Evolutionary conservation across 2,329 filamentous ascomycete genomes (phyloP), one percentile per base, ranked within the genome.

Genomic region (Talaromyces verruculosus): DNA sequence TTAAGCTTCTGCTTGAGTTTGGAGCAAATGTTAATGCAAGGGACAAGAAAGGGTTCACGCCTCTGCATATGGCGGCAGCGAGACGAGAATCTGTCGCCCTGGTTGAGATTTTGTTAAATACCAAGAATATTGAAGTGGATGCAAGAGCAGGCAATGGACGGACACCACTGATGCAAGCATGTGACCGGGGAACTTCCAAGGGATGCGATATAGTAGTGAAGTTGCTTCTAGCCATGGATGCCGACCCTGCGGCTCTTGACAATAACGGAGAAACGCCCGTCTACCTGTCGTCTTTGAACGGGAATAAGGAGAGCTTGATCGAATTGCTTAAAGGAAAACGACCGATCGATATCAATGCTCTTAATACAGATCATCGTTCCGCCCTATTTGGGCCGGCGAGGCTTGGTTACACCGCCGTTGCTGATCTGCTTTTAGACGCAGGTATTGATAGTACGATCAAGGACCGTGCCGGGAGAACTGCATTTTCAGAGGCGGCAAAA

Each of bases 21-120:
- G 55, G 43, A 7, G 63, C 63, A 22, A 43, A 43, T 19, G 43
- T 53, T 3, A 60, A 65, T 53, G 55, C 55, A 11, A 60, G 19
- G 25, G 55, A 39, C 30, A 33, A 49, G 7, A 59, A 51, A n/a
- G 55, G 55, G 6, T 39, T 51, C 13, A 65, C 63, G 22, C 55
- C 63, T 28, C 63, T 65, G 17, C 63, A 65, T 43, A 11, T 49
- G 22, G 45, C 45, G 11, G 55, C 43, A 43, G 43, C 43, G 13
- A 47, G n/a, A 43, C 19, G 30, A 37, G n/a, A 33, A 19, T 49
- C 49, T 5, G 10, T 7, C 45, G 22, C 45, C 22, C 22, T 49
- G 11, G 22, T 28, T 7, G 45, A 49, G 22, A 15, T 25, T 25
- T 37, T 47, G 3, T 60, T 65, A 10, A 33, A 17, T 15, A 17